Evolutionary conservation across 163 green algal species (phyloP).

Genomic region (Scenedesmus sp.): DNA sequence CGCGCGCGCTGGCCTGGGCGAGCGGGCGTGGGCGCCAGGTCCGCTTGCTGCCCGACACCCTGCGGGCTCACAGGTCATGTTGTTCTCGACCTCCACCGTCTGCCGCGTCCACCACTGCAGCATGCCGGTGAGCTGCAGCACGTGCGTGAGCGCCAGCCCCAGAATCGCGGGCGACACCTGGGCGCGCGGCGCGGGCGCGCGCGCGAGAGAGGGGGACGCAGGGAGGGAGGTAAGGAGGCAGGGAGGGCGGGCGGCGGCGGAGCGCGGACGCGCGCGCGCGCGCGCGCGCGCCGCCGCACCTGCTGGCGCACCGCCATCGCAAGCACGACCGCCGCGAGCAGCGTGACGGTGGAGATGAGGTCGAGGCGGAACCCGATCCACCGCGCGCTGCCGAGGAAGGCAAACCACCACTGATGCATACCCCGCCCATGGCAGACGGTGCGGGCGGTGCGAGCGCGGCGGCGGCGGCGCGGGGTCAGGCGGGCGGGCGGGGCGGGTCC

Average conservation of each 20-base stretch:
- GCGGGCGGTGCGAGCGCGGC: too few relatives aligned
- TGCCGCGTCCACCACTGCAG: constrained; percentile 77
- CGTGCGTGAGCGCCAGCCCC: constrained; percentile 77
- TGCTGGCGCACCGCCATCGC: constrained; percentile 64
- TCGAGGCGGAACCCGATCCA: constrained; percentile 85
- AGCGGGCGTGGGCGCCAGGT: too few relatives aligned
- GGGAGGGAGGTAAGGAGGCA: too few relatives aligned
- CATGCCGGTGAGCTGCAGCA: constrained; percentile 78
- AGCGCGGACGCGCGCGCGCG: background rate
- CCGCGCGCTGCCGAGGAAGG: constrained; percentile 64
- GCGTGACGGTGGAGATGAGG: constrained; percentile 63
- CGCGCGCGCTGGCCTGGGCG: too few relatives aligned
- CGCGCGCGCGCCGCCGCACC: constrained; percentile 11
- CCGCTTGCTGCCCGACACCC: too few relatives aligned
- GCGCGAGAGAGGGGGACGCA: background rate
- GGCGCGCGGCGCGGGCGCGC: background rate
- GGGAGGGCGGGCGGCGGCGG: too few relatives aligned
- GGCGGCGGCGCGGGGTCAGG: too few relatives aligned
- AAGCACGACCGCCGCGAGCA: constrained; percentile 59
- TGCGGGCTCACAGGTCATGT: too few relatives aligned
- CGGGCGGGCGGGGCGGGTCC: too few relatives aligned
- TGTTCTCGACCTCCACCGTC: constrained; percentile 72
- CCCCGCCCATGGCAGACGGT: too few relatives aligned
- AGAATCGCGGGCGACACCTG: constrained; percentile 49
- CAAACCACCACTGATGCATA: constrained; percentile 56